These are phyloP conservation scores for Collybia nuda DNA, from an alignment of 768 basidiomycete genomes.

Conservation along the genomic window DNA sequence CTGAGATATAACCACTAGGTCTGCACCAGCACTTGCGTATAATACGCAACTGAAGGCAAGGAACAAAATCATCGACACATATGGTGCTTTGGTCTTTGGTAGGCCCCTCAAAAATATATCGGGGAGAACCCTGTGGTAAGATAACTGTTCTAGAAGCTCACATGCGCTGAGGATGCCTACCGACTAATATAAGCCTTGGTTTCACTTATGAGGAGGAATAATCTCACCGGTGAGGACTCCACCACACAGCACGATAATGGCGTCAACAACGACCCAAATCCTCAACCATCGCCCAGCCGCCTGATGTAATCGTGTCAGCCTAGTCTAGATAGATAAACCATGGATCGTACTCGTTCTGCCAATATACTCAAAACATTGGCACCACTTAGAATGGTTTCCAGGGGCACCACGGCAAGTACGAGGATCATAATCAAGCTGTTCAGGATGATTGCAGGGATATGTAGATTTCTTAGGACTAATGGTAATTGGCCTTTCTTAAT, in stretches of 20 bases:
- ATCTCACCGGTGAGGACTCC: conserved; percentile 64
- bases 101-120: conserved; percentile 44
- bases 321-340: neutral
- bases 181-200: neutral
- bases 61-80: conserved; percentile 52
- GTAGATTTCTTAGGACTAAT: conserved; percentile 62
- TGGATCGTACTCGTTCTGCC: conserved; percentile 44
- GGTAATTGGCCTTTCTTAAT: conserved; percentile 59
- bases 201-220: neutral
- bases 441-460: conserved; percentile 55
- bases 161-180: conserved; percentile 58
- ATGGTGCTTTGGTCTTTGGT: conserved; percentile 50
- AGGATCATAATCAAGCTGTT: conserved; percentile 58
- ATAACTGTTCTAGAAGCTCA: conserved; percentile 56
- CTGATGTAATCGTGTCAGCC: conserved; percentile 24
- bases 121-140: conserved; percentile 63
- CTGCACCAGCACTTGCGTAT: conserved; percentile 59
- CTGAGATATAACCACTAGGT: conserved; percentile 52
- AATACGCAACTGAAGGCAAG: conserved; percentile 46
- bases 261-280: conserved; percentile 63
- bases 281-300: conserved; percentile 62
- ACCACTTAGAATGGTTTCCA: conserved; percentile 44
- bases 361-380: conserved; percentile 67
- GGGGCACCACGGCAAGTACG: conserved; percentile 58
- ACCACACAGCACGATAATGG: conserved; percentile 69